Conservation (phyloP, 2,329 filamentous ascomycete genomes). For the Xylaria polymorpha region DNA sequence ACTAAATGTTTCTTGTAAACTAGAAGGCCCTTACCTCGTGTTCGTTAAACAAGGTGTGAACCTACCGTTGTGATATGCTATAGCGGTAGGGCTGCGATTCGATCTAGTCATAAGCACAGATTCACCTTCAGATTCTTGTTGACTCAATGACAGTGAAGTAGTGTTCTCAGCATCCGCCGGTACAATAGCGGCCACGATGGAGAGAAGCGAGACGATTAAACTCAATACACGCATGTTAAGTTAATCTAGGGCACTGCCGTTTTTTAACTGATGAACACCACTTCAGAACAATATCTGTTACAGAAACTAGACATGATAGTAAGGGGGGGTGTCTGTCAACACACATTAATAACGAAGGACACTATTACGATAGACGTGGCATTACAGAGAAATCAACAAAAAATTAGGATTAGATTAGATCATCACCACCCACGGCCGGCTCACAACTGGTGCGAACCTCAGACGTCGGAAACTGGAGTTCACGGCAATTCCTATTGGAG, state of each 20-base stretch:
- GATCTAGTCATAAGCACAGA: neutral
- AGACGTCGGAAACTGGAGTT: neutral
- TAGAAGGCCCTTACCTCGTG: neutral
- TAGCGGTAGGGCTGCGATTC: too few species aligned
- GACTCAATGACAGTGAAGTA: neutral
- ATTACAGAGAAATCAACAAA: neutral
- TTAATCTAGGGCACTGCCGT: neutral
- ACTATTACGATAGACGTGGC: too few species aligned
- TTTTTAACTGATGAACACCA: neutral
- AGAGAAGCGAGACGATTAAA: neutral
- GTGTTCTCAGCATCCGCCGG: neutral
- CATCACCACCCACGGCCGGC: neutral
- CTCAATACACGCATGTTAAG: neutral
- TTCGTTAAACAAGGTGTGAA: too few species aligned
- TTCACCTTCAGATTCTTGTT: neutral
- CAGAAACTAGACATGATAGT: neutral
- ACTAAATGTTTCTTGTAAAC: neutral
- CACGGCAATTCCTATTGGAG: constrained; percentile 1
- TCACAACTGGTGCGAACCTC: neutral
- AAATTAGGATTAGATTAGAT: neutral
- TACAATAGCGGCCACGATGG: neutral
- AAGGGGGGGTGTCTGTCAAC: neutral
- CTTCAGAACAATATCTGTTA: neutral
- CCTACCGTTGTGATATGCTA: too few species aligned
- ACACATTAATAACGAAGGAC: neutral